Evolutionary conservation across 768 basidiomycete species (phyloP).

Genomic region (Tylopilus plumbeoviolaceoides): DNA sequence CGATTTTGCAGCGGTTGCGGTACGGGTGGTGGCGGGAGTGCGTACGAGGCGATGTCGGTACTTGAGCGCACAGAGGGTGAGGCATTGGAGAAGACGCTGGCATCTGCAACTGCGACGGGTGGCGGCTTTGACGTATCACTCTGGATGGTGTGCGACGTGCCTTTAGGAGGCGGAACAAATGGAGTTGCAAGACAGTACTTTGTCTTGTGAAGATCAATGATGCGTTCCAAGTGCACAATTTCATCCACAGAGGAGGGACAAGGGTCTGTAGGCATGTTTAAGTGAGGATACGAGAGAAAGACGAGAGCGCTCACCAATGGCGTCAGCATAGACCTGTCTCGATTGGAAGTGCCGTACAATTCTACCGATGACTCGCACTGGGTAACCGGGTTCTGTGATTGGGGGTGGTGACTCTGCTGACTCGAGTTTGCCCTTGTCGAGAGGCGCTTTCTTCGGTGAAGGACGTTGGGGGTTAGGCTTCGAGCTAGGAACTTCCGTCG

Average conservation of each 20-base stretch:
- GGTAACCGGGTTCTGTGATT: conserved; percentile 42
- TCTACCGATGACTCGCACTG: conserved; percentile 45
- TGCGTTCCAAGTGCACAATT: conserved; percentile 50
- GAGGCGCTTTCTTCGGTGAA: conserved; percentile 16
- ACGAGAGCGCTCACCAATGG: conserved; percentile 42
- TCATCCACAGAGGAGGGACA: conserved; percentile 57
- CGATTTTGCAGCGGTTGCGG: conserved; percentile 10
- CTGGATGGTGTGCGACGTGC: conserved; percentile 4
- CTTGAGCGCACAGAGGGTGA: conserved; percentile 5
- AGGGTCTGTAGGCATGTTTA: conserved; percentile 29
- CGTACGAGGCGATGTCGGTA: neutral
- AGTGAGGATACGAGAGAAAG: neutral
- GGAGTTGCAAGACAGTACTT: conserved; percentile 45
- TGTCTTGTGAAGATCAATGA: conserved; percentile 48
- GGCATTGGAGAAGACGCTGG: conserved; percentile 9
- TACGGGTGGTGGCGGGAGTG: conserved; percentile 13
- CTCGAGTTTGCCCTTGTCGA: conserved; percentile 5
- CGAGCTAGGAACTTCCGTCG: conserved; percentile 1
- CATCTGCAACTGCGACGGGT: neutral
- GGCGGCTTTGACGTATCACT: neutral
- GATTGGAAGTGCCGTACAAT: conserved; percentile 39
- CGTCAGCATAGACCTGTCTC: conserved; percentile 44
- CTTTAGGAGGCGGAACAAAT: conserved; percentile 40
- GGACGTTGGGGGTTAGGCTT: neutral
- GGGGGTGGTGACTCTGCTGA: conserved; percentile 29